A percentile compares a stretch with the other conserved stretches of the same genome.
Evolutionary conservation across 495 filamentous ascomycete species (phyloP).

Genomic region (Neurospora terricola): DNA sequence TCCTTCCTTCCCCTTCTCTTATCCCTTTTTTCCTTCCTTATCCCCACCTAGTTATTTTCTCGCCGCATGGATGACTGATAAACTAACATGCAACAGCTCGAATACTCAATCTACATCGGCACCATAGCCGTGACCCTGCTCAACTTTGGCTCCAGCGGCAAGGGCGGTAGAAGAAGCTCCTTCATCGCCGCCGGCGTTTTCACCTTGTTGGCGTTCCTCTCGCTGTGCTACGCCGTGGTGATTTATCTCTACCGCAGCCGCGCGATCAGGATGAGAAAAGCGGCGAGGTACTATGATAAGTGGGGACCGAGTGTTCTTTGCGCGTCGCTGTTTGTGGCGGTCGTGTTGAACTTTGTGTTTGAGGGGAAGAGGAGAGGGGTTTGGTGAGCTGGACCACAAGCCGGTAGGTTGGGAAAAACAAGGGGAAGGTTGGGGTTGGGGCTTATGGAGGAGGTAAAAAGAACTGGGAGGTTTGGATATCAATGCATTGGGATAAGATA

Average conservation of each 20-base stretch:
- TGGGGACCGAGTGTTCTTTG: slow-evolving; percentile 81
- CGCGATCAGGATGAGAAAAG: slow-evolving; percentile 69
- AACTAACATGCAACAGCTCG: slow-evolving; percentile 45
- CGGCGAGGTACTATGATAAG: slow-evolving; percentile 83
- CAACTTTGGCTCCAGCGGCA: slow-evolving; percentile 55
- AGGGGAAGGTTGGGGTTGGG: neutral
- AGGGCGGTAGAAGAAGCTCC: slow-evolving; percentile 33
- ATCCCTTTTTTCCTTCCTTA: no score
- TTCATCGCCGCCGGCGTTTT: slow-evolving; percentile 67
- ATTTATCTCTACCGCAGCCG: slow-evolving; percentile 82
- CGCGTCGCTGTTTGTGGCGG: slow-evolving; percentile 55
- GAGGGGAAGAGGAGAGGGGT: slow-evolving; percentile 33
- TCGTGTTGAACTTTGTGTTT: slow-evolving; percentile 68
- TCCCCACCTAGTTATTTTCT: no score
- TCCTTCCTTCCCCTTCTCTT: no score
- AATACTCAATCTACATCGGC: slow-evolving; percentile 89
- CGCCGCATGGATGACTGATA: no score
- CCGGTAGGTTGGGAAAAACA: neutral
- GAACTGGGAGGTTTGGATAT: neutral
- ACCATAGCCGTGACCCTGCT: slow-evolving; percentile 85
- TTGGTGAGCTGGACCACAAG: slow-evolving; percentile 20
- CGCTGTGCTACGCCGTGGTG: slow-evolving; percentile 66
- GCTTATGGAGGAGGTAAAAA: neutral
- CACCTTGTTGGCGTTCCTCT: slow-evolving; percentile 64
- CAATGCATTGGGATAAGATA: neutral